Base-by-base conservation (phyloP, 73 alveolate genomes). In the Durusdinium trenchii region DNA sequence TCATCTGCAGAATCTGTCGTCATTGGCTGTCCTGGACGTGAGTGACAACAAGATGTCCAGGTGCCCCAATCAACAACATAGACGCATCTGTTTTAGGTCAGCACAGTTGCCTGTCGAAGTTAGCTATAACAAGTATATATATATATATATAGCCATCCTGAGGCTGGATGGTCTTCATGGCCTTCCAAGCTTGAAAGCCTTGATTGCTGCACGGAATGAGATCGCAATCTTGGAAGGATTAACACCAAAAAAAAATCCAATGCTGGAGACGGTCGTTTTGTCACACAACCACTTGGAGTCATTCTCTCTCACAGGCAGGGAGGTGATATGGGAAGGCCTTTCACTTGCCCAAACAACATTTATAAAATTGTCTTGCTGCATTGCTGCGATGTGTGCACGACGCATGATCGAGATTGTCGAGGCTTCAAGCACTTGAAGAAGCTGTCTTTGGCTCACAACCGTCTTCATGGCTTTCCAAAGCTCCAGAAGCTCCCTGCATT, bases 391-490 rank as follows among this genome's bases (percentile, higher is more conserved):
- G 67, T 35, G 30, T 48, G 42, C 69, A 35, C 48, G 23, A 54
- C 64, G 9, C 20, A 20, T 54, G 9, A 12, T 9, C 28, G 64
- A 12, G 64, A 12, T 20, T 54, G 28, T 7, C 42, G 54, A 89
- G 98, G 98, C 60, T 92, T 92, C 91, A 92, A 69, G 62, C 36
- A 92, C 54, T 79, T 92, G 76, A 92, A 92, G 98, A 92, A 92
- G 90, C 48, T 92, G 75, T 92, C 98, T 30, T 57, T 92, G 98
- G 98, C 81, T 62, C 57, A 52, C 81, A 92, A 92, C 71, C 71
- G 32, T 20, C 90, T 92, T 3, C 98, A 71, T 43, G 51, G 91
- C 10, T 92, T 92, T 62, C 98, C 98, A 28, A 36, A 32, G 30
- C 47, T 92, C 46, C 60, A 48, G 52, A 73, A 71, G 62, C 48